Percentiles rank a stretch among this genome's conserved stretches.
Evolutionary conservation across 768 basidiomycete genomes (phyloP).

Genomic region (Termitomyces sp.): DNA sequence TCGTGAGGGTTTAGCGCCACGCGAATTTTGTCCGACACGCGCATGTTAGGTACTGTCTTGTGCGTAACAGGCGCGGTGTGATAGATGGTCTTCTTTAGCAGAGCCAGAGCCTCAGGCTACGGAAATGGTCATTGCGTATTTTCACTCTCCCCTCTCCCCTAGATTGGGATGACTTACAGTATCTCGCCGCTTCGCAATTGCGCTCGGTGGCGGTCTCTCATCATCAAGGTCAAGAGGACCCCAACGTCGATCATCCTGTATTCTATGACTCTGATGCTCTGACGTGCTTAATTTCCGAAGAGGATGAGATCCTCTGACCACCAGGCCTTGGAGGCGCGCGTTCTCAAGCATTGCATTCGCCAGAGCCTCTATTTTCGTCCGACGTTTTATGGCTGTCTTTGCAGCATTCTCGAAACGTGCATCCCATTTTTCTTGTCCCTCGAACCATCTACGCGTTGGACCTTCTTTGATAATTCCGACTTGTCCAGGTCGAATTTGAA

Average conservation of each 20-base stretch:
- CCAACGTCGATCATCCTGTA: constrained; percentile 31
- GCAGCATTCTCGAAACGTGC: constrained; percentile 37
- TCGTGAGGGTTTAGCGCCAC: neutral
- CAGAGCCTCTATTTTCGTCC: constrained; percentile 38
- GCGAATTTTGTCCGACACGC: constrained; percentile 34
- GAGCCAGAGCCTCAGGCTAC: constrained; percentile 48
- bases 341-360: constrained; percentile 36
- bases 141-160: too few species aligned
- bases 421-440: constrained; percentile 57
- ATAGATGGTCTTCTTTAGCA: constrained; percentile 52
- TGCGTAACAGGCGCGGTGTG: constrained; percentile 50
- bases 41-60: constrained; percentile 42
- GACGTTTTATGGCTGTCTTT: constrained; percentile 34
- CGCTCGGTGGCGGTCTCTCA: constrained; percentile 66
- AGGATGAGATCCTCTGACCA: neutral
- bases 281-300: neutral
- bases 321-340: constrained; percentile 38
- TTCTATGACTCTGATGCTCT: constrained; percentile 17
- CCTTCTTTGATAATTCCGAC: constrained; percentile 74
- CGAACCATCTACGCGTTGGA: constrained; percentile 60
- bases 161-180: neutral
- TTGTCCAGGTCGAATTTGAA: constrained; percentile 46
- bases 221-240: constrained; percentile 40
- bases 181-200: constrained; percentile 53
- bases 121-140: neutral